Percentiles rank a stretch among this genome's conserved stretches.
phyloP scores from a whole-genome alignment of 2,329 filamentous ascomycete species.

The Venturia pyrina region DNA sequence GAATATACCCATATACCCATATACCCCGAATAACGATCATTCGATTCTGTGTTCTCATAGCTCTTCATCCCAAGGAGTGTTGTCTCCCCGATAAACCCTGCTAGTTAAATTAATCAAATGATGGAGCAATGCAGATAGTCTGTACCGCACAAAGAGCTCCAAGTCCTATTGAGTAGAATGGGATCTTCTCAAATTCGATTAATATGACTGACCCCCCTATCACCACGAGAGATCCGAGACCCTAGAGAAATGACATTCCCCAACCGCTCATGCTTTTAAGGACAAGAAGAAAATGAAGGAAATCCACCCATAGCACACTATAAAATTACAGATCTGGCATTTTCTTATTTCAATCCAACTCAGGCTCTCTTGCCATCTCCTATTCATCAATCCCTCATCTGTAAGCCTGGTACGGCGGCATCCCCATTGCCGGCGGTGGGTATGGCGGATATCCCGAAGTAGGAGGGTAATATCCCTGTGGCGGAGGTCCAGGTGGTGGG shows the following conservation, averaged over 20 bases:
- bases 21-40: too few relatives aligned
- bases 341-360: neutral
- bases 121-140: too few relatives aligned
- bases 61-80: too few relatives aligned
- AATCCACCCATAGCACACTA: neutral
- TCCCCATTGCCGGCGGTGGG: neutral
- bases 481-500: neutral
- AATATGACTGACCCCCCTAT: too few relatives aligned
- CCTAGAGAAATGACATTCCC: neutral
- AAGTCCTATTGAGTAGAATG: too few relatives aligned
- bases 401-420: neutral
- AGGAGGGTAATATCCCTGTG: neutral
- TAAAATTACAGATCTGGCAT: neutral
- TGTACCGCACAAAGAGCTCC: too few relatives aligned
- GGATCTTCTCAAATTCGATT: neutral
- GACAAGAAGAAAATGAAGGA: neutral
- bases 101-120: too few relatives aligned
- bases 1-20: too few relatives aligned
- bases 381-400: neutral
- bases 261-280: neutral
- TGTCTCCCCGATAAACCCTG: too few relatives aligned
- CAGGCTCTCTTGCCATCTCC: neutral
- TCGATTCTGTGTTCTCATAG: too few relatives aligned
- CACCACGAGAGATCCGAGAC: neutral
- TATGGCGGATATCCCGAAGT: neutral